Percentiles rank a stretch among this genome's conserved stretches.
Evolutionary conservation across 805 yeast genomes (phyloP).

Genomic region (Nakazawaea holstii): DNA sequence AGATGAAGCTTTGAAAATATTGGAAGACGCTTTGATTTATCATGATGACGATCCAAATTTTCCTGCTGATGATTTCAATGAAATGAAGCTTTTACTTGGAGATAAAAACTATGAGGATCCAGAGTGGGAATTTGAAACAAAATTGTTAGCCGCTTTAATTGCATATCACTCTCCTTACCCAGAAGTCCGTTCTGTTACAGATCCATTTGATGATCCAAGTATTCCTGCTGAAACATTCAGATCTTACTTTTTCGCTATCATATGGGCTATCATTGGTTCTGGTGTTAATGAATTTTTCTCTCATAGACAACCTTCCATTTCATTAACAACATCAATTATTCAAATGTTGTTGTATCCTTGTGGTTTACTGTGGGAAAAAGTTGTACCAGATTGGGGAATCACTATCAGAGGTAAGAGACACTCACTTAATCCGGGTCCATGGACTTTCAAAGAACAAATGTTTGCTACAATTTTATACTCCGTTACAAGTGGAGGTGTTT

Average conservation of each 20-base stretch:
- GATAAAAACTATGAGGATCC: background rate
- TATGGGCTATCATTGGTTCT: conserved; percentile 49
- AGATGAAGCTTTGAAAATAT: conserved; percentile 34
- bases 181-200: conserved; percentile 60
- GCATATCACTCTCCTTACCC: conserved; percentile 49
- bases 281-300: conserved; percentile 53
- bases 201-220: conserved; percentile 46
- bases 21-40: conserved; percentile 32
- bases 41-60: conserved; percentile 46
- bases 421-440: conserved; percentile 57
- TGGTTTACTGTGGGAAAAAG: conserved; percentile 30
- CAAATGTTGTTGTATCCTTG: conserved; percentile 42
- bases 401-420: conserved; percentile 29
- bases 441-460: conserved; percentile 63
- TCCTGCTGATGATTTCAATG: conserved; percentile 29
- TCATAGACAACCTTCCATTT: conserved; percentile 47
- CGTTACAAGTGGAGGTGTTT: conserved; percentile 24
- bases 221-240: conserved; percentile 48
- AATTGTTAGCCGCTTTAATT: conserved; percentile 28
- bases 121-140: conserved; percentile 25
- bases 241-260: conserved; percentile 47
- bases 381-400: conserved; percentile 36
- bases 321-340: conserved; percentile 34
- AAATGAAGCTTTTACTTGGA: conserved; percentile 21
- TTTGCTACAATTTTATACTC: conserved; percentile 43